Conservation (phyloP, 2,329 filamentous ascomycete genomes). For the Talaromyces albobiverticillius region DNA sequence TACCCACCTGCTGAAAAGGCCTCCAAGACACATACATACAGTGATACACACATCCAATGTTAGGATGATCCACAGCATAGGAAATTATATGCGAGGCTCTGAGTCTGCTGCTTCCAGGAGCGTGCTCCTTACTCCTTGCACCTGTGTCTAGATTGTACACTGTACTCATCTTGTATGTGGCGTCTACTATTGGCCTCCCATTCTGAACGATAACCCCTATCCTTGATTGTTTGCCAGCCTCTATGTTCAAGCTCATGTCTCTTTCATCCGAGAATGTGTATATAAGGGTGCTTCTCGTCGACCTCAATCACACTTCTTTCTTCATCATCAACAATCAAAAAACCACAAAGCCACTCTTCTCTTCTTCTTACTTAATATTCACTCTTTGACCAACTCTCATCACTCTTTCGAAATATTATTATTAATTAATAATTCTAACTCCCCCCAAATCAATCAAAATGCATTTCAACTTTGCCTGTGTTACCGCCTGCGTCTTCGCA, state of each 20-base stretch:
- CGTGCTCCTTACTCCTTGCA: slow-evolving; percentile 2
- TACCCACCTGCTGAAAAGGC: neutral
- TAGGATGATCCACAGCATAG: neutral
- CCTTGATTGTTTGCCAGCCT: neutral
- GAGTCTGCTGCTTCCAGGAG: neutral
- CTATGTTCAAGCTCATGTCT: neutral
- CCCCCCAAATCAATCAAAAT: slow-evolving; percentile 10
- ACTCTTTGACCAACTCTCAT: slow-evolving; percentile 15
- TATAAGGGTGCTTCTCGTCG: neutral
- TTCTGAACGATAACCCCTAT: neutral
- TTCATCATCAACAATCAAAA: neutral
- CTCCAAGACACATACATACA: too few species aligned
- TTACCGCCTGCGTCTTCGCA: slow-evolving; percentile 15
- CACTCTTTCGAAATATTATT: slow-evolving; percentile 11
- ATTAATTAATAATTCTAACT: neutral
- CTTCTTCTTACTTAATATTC: slow-evolving; percentile 7
- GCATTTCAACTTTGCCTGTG: slow-evolving; percentile 17
- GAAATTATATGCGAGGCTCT: neutral
- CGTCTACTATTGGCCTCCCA: slow-evolving; percentile 1
- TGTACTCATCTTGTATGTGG: neutral
- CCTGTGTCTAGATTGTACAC: neutral
- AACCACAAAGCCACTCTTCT: neutral
- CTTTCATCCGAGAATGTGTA: neutral
- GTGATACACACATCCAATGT: neutral
- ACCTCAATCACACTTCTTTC: neutral